These are phyloP conservation scores for Lindgomyces ingoldianus DNA, from an alignment of 495 filamentous ascomycete genomes.

Conservation along the genomic window DNA sequence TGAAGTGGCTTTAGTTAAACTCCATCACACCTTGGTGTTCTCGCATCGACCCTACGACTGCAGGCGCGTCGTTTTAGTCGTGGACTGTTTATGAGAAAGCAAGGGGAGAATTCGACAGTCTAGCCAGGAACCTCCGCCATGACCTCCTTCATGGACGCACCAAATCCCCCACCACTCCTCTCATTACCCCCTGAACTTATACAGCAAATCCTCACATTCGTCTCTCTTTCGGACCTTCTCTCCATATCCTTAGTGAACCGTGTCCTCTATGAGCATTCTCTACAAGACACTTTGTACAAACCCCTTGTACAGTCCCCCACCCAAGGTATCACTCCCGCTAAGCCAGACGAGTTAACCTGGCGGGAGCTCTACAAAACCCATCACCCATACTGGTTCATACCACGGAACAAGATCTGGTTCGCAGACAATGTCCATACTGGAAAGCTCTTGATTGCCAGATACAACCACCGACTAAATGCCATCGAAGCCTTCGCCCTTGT, in stretches of 20 bases:
- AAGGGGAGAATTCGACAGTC: background rate
- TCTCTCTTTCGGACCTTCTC: constrained; percentile 36
- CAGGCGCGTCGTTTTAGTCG: background rate
- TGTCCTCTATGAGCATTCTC: constrained; percentile 31
- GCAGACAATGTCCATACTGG: constrained; percentile 69
- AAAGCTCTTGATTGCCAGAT: constrained; percentile 70
- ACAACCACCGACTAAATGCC: constrained; percentile 66
- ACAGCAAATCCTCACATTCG: constrained; percentile 36
- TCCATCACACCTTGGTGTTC: no score
- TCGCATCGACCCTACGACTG: background rate
- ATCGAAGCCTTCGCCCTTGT: constrained; percentile 83
- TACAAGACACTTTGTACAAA: constrained; percentile 43
- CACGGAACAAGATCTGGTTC: constrained; percentile 82
- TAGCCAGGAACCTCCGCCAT: background rate
- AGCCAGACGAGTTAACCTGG: constrained; percentile 31
- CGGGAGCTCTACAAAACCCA: constrained; percentile 68
- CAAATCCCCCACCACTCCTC: constrained; percentile 28
- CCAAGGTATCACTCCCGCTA: constrained; percentile 9
- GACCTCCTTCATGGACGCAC: background rate
- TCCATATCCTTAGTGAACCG: constrained; percentile 37
- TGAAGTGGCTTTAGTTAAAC: no score
- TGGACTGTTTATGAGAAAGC: background rate
- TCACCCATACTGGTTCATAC: constrained; percentile 82
- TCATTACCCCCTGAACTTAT: constrained; percentile 38
- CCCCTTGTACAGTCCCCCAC: constrained; percentile 38